These are phyloP conservation scores for Trichoderma atrobrunneum DNA, from an alignment of 2,329 filamentous ascomycete genomes.

Conservation along the genomic window DNA sequence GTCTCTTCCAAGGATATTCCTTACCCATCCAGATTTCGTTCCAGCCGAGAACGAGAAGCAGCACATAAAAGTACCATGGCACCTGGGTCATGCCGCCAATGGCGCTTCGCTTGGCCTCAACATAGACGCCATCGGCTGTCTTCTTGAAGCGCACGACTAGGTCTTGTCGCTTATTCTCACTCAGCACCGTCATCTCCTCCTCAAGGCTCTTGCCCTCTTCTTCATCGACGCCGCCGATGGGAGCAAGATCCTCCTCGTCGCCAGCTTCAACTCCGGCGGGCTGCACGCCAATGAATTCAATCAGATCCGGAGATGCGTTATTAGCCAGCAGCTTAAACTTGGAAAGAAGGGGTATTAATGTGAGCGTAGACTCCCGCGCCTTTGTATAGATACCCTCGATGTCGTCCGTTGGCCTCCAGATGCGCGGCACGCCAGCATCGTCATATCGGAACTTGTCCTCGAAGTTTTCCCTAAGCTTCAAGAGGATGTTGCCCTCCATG, in stretches of 20 bases:
- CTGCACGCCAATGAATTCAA: slow-evolving; percentile 76
- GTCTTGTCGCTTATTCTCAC: slow-evolving; percentile 86
- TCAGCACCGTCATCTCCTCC: slow-evolving; percentile 94
- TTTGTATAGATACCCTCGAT: slow-evolving; percentile 94
- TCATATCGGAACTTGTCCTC: slow-evolving; percentile 99
- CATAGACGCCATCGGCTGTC: slow-evolving; percentile 94
- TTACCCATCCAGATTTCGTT: slow-evolving; percentile 92
- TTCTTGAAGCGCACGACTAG: slow-evolving; percentile 96
- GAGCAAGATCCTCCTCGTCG: slow-evolving; percentile 84
- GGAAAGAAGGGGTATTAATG: slow-evolving; percentile 83
- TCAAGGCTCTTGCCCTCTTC: slow-evolving; percentile 92
- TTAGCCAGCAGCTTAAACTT: slow-evolving; percentile 77
- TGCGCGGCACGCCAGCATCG: slow-evolving; percentile 86
- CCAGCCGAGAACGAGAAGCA: slow-evolving; percentile 92
- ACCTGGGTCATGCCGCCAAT: slow-evolving; percentile 94
- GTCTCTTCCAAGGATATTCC: slow-evolving; percentile 39
- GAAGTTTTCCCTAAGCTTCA: slow-evolving; percentile 97
- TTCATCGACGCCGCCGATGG: slow-evolving; percentile 91
- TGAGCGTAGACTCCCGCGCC: slow-evolving; percentile 87
- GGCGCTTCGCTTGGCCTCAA: slow-evolving; percentile 94
- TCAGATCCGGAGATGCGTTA: slow-evolving; percentile 74
- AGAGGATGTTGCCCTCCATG: slow-evolving; percentile 92
- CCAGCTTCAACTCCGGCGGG: slow-evolving; percentile 72
- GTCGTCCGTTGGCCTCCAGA: slow-evolving; percentile 95
- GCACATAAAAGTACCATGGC: slow-evolving; percentile 88